These are phyloP conservation scores for Silene coronaria DNA, from an alignment of 179 eudicot genomes.

Conservation along the genomic window DNA sequence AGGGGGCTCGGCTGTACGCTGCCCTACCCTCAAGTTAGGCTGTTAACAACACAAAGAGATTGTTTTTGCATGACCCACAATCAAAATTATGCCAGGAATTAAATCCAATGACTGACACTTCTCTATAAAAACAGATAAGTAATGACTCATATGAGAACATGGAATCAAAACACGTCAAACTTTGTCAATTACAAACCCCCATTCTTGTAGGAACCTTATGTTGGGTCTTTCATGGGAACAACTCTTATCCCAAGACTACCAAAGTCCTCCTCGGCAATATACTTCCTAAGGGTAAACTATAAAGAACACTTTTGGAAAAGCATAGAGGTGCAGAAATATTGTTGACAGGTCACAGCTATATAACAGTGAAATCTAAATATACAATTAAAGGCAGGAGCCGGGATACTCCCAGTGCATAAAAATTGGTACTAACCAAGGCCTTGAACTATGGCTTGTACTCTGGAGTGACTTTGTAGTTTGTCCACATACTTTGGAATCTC, in stretches of 20 bases:
- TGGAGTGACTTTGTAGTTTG: constrained; percentile 81
- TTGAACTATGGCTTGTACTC: constrained; percentile 89
- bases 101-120: not conserved
- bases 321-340: not conserved
- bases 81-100: not conserved
- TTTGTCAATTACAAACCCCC: not conserved
- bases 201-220: not conserved
- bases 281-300: not conserved
- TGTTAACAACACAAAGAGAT: no score
- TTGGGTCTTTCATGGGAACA: not conserved
- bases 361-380: not conserved
- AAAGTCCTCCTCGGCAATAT: not conserved
- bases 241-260: not conserved
- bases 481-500: constrained; percentile 88
- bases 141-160: not conserved
- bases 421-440: constrained; percentile 53
- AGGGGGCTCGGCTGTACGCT: no score
- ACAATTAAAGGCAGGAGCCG: not conserved
- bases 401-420: not conserved
- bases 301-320: not conserved
- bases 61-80: no score
- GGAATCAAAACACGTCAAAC: not conserved
- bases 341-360: not conserved
- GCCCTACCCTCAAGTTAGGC: no score
- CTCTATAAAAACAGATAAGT: not conserved